Percentiles rank a stretch among this genome's conserved stretches.
phyloP scores from a whole-genome alignment of 2,329 filamentous ascomycete species.

The Aspergillus piperis region DNA sequence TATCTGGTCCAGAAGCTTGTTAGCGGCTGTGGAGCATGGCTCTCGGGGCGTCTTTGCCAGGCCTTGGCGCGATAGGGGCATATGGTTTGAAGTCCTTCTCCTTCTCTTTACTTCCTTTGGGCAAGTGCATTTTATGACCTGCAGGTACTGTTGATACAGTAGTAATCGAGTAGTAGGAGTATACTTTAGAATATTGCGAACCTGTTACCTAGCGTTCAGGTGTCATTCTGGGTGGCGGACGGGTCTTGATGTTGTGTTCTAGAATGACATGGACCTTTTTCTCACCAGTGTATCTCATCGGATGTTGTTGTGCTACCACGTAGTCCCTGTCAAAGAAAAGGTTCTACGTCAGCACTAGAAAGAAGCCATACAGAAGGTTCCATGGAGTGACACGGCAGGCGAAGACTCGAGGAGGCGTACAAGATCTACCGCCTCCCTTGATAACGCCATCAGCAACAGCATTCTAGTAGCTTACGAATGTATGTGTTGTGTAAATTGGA shows the following conservation, averaged over 20 bases:
- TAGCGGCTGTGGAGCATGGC: slow-evolving; percentile 3
- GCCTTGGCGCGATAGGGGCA: not conserved
- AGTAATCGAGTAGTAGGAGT: not conserved
- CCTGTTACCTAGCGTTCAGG: not conserved
- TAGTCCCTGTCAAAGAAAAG: not conserved
- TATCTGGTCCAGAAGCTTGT: slow-evolving; percentile 7
- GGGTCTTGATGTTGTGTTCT: not conserved
- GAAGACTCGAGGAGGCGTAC: slow-evolving; percentile 7
- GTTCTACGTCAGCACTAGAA: not conserved
- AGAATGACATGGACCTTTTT: not conserved
- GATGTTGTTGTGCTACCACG: not conserved
- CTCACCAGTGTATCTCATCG: not conserved
- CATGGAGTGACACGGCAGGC: slow-evolving; percentile 9
- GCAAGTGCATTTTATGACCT: not conserved
- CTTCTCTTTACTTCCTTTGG: not conserved
- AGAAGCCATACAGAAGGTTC: slow-evolving; percentile 9
- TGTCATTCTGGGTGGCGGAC: not conserved
- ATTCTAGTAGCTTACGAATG: not conserved
- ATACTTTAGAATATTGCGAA: not conserved
- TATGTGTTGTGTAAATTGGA: not conserved
- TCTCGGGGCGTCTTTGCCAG: not conserved
- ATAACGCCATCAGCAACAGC: not conserved
- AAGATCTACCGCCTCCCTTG: slow-evolving; percentile 1
- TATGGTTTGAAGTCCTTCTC: not conserved
- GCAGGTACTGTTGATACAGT: not conserved